Base-by-base conservation (phyloP, 1,139 yeast genomes). In the Arxiozyma slooffiae region DNA sequence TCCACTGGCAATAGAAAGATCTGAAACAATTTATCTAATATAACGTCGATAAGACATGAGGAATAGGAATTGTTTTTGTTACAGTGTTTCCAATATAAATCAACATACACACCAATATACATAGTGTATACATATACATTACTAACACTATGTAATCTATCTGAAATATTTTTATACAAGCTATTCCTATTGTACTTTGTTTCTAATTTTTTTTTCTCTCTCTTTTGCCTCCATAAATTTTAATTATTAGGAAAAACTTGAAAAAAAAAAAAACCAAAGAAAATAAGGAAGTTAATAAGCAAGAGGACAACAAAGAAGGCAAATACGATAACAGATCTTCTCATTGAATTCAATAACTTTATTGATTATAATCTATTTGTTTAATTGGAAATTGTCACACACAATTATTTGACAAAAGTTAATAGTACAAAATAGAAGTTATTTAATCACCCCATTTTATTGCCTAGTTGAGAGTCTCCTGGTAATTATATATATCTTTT, bases 401-500 rank as follows among this genome's bases (percentile, higher is more conserved):
- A 30, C 4, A 30, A 30, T 30, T 30, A 11, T 30, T 14, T 3
- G 3, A 30, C n/a, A 30, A 11, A 16, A 11, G 4, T 30, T 14
- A 11, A 30, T 2, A 30, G n/a, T 30, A 7, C n/a, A 2, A 30
- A 30, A 30, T 16, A 14, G 36, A 11, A 30, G n/a, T 30, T 14
- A 8, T 30, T 30, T 30, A 4, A 30, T 30, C n/a, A 30, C n/a
- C 14, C 36, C 4, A 30, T 30, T 22, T 39, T 18, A 9, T 14
- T 42, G 34, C 23, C 36, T 65, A 62, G 67, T 65, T 47, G 68
- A 65, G 68, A 65, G 68, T 65, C 68, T 64, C 68, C 67, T 63
- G 57, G 61, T 61, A 64, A 34, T 38, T 22, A 18, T n/a, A 34
- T 11, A 34, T 40, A 22, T 21, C 39, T 16, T 20, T 41, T 26